Evolutionary conservation across 2,329 filamentous ascomycete genomes (phyloP), one percentile per base, ranked within the genome.

Genomic region (Cercospora beticola): DNA sequence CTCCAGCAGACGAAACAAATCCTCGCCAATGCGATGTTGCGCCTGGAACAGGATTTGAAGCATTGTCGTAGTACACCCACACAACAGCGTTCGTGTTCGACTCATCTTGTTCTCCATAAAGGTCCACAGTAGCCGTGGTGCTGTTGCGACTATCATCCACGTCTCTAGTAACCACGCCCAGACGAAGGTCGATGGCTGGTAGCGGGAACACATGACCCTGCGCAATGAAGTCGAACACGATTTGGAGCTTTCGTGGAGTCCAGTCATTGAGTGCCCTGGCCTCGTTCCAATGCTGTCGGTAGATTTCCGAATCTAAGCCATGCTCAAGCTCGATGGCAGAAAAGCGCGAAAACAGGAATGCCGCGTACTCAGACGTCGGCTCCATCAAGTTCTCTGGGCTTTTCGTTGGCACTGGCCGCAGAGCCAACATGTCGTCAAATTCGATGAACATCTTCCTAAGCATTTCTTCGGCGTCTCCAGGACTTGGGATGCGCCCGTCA

Each of bases 381-480:
- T 61, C 43, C 33, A 40, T 57, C n/a, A 61, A 14, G 43, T 36
- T 18, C 2, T 21, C 43, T 21, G 26, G 16, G 8, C 8, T 2
- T 6, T 21, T 52, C 4, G 46, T 31, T 5, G 40, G 40, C 31
- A 30, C 31, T 21, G 36, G 43, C 12, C 16, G 12, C 14, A 40
- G 21, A 26, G 33, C 31, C 23, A 40, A 28, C 21, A 52, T 36
- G 2, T 26, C 31, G 16, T 33, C 43, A 31, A 54, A 40, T 30
- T 56, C 40, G 28, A 23, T 14, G 12, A 66, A 66, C 64, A 66
- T 66, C 4, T 28, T 31, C 33, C 57, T 21, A 40, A 66, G 40
- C n/a, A 66, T 10, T 7, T 52, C 28, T 43, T 49, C 40, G 5
- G 60, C 40, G 18, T 62, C 21, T 21, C 36, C 56, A 33, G 23